Evolutionary conservation across 2,329 filamentous ascomycete genomes (phyloP).

Genomic region (Talaromyces sp.): DNA sequence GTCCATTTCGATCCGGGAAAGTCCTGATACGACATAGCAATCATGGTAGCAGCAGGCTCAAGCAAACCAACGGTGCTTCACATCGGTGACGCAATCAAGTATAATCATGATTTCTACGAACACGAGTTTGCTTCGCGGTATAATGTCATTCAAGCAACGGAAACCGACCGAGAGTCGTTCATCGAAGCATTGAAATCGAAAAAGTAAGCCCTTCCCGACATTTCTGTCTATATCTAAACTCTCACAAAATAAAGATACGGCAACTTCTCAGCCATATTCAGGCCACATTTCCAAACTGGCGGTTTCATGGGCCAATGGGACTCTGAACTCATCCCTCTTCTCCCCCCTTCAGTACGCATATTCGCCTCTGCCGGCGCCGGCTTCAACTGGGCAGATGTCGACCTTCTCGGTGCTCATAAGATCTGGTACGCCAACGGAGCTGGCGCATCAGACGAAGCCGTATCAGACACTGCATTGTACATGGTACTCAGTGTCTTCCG

Average conservation of each 20-base stretch:
- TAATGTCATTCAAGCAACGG: conserved; percentile 39
- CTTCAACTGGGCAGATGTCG: conserved; percentile 62
- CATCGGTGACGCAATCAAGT: conserved; percentile 48
- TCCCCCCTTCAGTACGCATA: conserved; percentile 54
- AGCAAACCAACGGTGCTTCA: conserved; percentile 41
- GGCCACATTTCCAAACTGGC: conserved; percentile 63
- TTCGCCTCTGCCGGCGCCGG: conserved; percentile 61
- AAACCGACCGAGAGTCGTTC: conserved; percentile 37
- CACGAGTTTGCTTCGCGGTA: conserved; percentile 40
- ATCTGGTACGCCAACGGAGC: conserved; percentile 67
- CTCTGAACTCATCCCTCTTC: conserved; percentile 52
- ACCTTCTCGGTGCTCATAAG: conserved; percentile 60
- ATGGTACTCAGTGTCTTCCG: conserved; percentile 69
- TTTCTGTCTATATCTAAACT: neutral
- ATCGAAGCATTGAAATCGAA: conserved; percentile 38
- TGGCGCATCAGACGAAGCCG: conserved; percentile 66
- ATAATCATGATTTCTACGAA: conserved; percentile 45
- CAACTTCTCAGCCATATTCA: conserved; percentile 49
- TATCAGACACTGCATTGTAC: conserved; percentile 68
- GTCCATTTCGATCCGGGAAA: no score
- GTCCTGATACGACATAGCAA: neutral
- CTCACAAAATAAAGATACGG: conserved; percentile 28
- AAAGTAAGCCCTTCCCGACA: neutral
- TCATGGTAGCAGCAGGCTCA: neutral
- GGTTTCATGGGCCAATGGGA: conserved; percentile 66